phyloP scores from a whole-genome alignment of 441 rosid genomes.

The Adansonia grandidieri region DNA sequence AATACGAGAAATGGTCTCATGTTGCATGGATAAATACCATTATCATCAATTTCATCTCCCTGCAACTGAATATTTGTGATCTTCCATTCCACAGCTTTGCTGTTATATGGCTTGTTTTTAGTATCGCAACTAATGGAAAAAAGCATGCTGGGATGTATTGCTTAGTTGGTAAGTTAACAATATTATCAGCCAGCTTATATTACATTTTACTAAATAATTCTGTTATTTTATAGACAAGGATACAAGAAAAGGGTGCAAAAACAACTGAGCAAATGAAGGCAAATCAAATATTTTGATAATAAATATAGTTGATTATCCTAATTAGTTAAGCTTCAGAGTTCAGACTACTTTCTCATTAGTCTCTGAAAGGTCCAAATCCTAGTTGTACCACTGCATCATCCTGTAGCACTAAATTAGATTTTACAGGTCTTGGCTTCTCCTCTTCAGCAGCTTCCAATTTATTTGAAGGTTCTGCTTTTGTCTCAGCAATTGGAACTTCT shows the following conservation, averaged over 20 bases:
- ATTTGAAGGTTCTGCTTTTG: slow-evolving; percentile 39
- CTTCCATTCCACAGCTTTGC: neutral
- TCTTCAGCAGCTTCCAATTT: slow-evolving; percentile 41
- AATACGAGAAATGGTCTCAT: neutral
- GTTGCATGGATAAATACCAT: neutral
- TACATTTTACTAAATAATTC: neutral
- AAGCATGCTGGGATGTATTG: neutral
- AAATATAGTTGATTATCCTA: slow-evolving; percentile 33
- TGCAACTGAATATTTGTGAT: neutral
- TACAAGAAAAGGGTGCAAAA: neutral
- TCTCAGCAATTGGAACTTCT: slow-evolving; percentile 32
- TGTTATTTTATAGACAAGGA: neutral
- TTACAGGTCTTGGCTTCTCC: slow-evolving; percentile 39
- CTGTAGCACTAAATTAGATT: slow-evolving; percentile 29
- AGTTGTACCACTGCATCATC: slow-evolving; percentile 26
- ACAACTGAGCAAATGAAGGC: slow-evolving; percentile 1
- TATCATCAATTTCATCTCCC: slow-evolving; percentile 11
- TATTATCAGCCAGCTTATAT: slow-evolving; percentile 8
- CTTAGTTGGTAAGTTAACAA: neutral
- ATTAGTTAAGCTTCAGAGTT: slow-evolving; percentile 37
- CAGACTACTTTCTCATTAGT: slow-evolving; percentile 26
- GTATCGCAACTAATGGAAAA: neutral
- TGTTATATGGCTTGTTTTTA: neutral
- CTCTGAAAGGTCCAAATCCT: slow-evolving; percentile 38
- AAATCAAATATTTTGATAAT: slow-evolving; percentile 18